Evolutionary conservation across 2,329 filamentous ascomycete species (phyloP).

Genomic region (Monosporascus cannonballus): DNA sequence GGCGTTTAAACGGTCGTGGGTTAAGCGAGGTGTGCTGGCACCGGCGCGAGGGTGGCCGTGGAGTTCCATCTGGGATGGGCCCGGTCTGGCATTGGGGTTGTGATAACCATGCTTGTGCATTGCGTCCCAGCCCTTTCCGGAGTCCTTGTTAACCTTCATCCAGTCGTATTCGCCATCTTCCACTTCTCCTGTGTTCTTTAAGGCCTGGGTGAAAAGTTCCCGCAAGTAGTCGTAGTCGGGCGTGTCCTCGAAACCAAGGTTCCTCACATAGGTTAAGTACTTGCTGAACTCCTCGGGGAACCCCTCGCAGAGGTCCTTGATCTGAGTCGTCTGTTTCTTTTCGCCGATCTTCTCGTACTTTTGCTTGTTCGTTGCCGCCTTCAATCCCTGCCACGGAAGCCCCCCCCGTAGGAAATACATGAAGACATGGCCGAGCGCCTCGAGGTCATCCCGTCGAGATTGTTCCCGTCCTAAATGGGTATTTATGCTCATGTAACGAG

Average conservation of each 20-base stretch:
- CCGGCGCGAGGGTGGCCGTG: slow-evolving; percentile 66
- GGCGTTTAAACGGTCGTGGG: slow-evolving; percentile 87
- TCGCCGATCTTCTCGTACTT: slow-evolving; percentile 99
- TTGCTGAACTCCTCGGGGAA: slow-evolving; percentile 98
- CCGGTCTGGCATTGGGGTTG: slow-evolving; percentile 70
- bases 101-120: slow-evolving; percentile 67
- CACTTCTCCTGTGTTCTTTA: slow-evolving; percentile 89
- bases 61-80: slow-evolving; percentile 78
- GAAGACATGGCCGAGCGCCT: slow-evolving; percentile 74
- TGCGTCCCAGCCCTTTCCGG: slow-evolving; percentile 85
- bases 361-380: slow-evolving; percentile 78
- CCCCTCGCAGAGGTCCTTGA: slow-evolving; percentile 94
- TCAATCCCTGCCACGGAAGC: slow-evolving; percentile 66
- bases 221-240: slow-evolving; percentile 98
- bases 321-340: slow-evolving; percentile 97
- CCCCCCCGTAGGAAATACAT: slow-evolving; percentile 70
- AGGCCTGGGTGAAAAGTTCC: slow-evolving; percentile 90
- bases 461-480: slow-evolving; percentile 95
- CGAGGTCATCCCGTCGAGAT: slow-evolving; percentile 89
- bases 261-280: slow-evolving; percentile 94
- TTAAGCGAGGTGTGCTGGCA: slow-evolving; percentile 64
- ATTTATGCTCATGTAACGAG: slow-evolving; percentile 99
- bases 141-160: slow-evolving; percentile 88
- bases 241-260: slow-evolving; percentile 96
- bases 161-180: slow-evolving; percentile 99